Conservation (phyloP, 2,329 filamentous ascomycete species). For the Coniochaeta ligniaria region DNA sequence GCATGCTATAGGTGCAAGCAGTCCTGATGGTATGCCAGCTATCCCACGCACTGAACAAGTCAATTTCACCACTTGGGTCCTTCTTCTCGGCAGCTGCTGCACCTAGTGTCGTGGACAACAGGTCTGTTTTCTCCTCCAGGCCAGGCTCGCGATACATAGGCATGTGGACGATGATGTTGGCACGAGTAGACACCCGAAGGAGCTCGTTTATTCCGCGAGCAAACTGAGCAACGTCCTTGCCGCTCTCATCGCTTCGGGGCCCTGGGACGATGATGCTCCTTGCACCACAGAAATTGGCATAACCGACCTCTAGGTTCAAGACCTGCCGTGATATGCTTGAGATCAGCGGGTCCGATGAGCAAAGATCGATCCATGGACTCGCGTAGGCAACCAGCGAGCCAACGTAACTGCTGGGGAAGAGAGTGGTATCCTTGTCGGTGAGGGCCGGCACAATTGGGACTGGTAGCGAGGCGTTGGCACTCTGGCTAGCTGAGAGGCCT, state of each 20-base stretch:
- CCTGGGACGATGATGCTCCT: conserved; percentile 77
- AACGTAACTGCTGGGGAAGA: conserved; percentile 61
- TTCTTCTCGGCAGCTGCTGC: conserved; percentile 25
- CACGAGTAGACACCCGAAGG: conserved; percentile 64
- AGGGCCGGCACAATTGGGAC: conserved; percentile 60
- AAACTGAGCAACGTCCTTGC: conserved; percentile 62
- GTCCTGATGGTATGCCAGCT: conserved; percentile 85
- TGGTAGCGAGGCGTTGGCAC: conserved; percentile 37
- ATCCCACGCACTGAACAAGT: conserved; percentile 81
- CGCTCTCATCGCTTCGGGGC: conserved; percentile 49
- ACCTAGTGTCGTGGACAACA: conserved; percentile 38
- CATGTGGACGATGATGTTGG: conserved; percentile 74
- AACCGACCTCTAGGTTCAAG: conserved; percentile 83
- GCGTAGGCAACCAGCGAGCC: conserved; percentile 69
- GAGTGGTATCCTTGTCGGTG: conserved; percentile 69
- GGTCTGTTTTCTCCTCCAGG: conserved; percentile 42
- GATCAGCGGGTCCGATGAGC: conserved; percentile 74
- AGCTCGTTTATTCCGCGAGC: conserved; percentile 78
- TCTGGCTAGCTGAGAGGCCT: conserved; percentile 26
- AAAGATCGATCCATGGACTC: conserved; percentile 91
- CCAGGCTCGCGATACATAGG: conserved; percentile 74
- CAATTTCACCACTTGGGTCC: conserved; percentile 41
- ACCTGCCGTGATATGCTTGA: conserved; percentile 84
- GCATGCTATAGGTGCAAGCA: conserved; percentile 75
- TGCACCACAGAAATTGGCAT: conserved; percentile 91